A percentile compares a stretch with the other conserved stretches of the same genome.
phyloP scores from a whole-genome alignment of 1,139 yeast species.

The Suhomyces taliae region DNA sequence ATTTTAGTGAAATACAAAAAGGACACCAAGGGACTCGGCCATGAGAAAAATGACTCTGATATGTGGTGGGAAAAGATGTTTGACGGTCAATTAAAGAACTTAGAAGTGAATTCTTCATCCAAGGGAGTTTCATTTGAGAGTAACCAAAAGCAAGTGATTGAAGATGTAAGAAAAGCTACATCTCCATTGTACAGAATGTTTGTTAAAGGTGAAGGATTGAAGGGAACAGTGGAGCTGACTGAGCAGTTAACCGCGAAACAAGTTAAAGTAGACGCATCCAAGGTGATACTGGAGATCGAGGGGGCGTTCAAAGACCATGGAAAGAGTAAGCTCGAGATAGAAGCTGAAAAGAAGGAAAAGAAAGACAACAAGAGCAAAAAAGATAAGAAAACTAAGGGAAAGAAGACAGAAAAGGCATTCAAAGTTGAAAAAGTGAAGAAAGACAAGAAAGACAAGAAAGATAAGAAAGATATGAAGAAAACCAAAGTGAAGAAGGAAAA shows the following conservation, averaged over 20 bases:
- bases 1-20: constrained; percentile 86
- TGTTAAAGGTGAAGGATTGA: constrained; percentile 80
- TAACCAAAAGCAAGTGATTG: constrained; percentile 37
- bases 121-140: constrained; percentile 39
- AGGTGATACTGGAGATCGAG: constrained; percentile 16
- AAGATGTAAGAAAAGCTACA: constrained; percentile 46
- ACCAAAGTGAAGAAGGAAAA: constrained; percentile 7
- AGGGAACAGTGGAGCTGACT: constrained; percentile 65
- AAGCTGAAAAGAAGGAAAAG: constrained; percentile 8
- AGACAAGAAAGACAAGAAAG: constrained; percentile 11
- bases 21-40: constrained; percentile 88
- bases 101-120: constrained; percentile 54
- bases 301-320: constrained; percentile 8
- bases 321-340: constrained; percentile 10
- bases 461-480: constrained; percentile 13
- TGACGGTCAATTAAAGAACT: constrained; percentile 83
- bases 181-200: constrained; percentile 74
- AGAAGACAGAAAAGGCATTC: constrained; percentile 9
- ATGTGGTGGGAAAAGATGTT: constrained; percentile 97
- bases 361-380: constrained; percentile 10
- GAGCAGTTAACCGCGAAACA: constrained; percentile 20
- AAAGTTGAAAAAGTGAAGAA: constrained; percentile 13
- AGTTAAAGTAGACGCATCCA: constrained; percentile 14
- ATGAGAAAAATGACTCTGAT: constrained; percentile 67
- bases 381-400: constrained; percentile 6